Base-by-base conservation (phyloP, 768 basidiomycete genomes). In the Phaeotremella skinneri region DNA sequence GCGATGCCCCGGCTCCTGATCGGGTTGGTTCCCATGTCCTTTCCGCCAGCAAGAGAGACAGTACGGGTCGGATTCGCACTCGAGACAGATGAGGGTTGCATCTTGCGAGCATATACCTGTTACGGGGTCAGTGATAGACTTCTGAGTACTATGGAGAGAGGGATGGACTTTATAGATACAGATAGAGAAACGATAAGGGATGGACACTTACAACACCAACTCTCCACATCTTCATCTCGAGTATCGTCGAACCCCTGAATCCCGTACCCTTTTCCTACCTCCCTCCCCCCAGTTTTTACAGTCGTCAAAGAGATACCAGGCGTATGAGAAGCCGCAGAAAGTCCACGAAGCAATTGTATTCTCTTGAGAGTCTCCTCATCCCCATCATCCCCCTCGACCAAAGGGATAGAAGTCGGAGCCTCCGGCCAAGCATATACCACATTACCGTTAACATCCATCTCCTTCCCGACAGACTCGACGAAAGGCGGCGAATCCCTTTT, bases 61-160 rank as follows among this genome's bases (percentile, higher is more conserved):
- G 49, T 73, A 73, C 16, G 57, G 50, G 59, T 73, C 71, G 26
- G 55, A 62, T 13, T 73, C 71, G 52, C 71, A 73, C 5, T 68
- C 71, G 2, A 49, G 27, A 39, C 71, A 73, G 2, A 66, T 50
- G 21, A 73, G 48, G 4, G 62, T 61, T 7, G 71, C 71, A 47
- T 73, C 71, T 45, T 61, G 51, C 29, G 68, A 70, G 41, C 71
- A 73, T 27, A 73, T 73, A 52, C 71, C 71, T 72, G 47, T 1
- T 23, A 26, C 47, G 17, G 41, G 27, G 23, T 53, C 16, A 23
- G 31, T 9, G n/a, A 25, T 20, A 26, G 14, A 49, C 23, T 21
- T 41, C 9, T 37, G n/a, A 5, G 34, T 37, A 37, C 34, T 37
- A 37, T 7, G 9, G 17, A 37, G 34, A 37, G 9, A 37, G 17